Evolutionary conservation across 495 filamentous ascomycete species (phyloP).

Genomic region (Hyaloscypha bicolor): DNA sequence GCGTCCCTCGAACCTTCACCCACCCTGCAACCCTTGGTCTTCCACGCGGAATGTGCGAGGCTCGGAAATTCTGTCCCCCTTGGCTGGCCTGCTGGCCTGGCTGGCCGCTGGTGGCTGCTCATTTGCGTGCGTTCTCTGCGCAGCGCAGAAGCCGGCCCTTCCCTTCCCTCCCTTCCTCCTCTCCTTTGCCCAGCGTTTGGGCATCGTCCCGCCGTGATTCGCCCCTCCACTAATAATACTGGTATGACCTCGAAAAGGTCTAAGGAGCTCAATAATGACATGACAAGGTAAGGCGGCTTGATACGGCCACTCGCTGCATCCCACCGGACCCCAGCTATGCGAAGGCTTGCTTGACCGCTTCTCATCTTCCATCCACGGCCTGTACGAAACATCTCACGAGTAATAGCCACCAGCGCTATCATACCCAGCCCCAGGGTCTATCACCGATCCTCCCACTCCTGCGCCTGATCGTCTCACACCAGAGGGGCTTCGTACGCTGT

Average conservation of each 20-base stretch:
- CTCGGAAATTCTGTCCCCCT: neutral
- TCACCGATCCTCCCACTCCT: slow-evolving; percentile 9
- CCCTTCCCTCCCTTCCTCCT: neutral
- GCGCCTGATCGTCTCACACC: slow-evolving; percentile 26
- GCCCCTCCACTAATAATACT: neutral
- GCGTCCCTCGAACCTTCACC: neutral
- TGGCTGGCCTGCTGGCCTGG: neutral
- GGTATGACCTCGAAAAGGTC: neutral
- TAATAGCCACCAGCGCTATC: slow-evolving; percentile 5
- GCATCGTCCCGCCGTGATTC: neutral
- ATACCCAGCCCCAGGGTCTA: neutral
- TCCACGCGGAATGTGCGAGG: neutral
- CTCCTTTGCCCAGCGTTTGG: neutral
- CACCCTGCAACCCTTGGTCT: neutral
- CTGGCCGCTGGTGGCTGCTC: neutral
- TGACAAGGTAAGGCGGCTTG: neutral
- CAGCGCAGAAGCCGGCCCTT: neutral
- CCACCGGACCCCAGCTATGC: neutral
- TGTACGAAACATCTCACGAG: slow-evolving; percentile 15
- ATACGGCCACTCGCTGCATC: neutral
- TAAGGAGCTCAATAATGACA: neutral
- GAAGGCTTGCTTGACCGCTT: slow-evolving; percentile 20
- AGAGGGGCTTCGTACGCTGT: slow-evolving; percentile 15
- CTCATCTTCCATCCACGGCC: neutral
- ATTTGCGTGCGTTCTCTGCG: neutral